These are phyloP conservation scores for Exophiala calicioides DNA, from an alignment of 2,329 filamentous ascomycete genomes.

Conservation along the genomic window DNA sequence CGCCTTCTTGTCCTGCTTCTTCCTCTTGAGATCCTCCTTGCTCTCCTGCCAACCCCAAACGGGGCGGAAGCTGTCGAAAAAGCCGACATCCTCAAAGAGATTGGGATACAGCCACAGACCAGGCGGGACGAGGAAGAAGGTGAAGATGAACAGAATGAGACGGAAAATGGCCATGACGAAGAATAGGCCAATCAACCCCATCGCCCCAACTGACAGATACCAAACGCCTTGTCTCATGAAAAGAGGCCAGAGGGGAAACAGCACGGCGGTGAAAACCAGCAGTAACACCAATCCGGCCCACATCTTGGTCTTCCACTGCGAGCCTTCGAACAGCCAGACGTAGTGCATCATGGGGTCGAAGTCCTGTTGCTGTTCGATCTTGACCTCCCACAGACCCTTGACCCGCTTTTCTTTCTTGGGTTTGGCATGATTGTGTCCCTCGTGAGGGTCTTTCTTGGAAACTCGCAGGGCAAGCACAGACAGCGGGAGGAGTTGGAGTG, in stretches of 20 bases:
- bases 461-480: slow-evolving; percentile 93
- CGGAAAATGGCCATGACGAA: slow-evolving; percentile 98
- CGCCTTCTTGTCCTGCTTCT: slow-evolving; percentile 41
- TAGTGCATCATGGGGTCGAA: slow-evolving; percentile 73
- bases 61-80: slow-evolving; percentile 94
- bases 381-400: slow-evolving; percentile 95
- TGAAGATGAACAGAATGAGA: slow-evolving; percentile 89
- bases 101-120: slow-evolving; percentile 99
- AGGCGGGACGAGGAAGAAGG: slow-evolving; percentile 79
- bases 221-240: slow-evolving; percentile 90
- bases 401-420: slow-evolving; percentile 78
- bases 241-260: slow-evolving; percentile 96
- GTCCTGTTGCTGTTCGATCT: slow-evolving; percentile 95
- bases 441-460: slow-evolving; percentile 74
- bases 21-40: slow-evolving; percentile 60
- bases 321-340: slow-evolving; percentile 92
- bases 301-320: slow-evolving; percentile 89
- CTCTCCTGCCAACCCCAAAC: slow-evolving; percentile 95
- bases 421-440: slow-evolving; percentile 69
- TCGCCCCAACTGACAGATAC: slow-evolving; percentile 93
- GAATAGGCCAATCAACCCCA: slow-evolving; percentile 87
- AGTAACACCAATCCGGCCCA: slow-evolving; percentile 82
- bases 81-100: slow-evolving; percentile 96
- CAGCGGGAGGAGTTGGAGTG: slow-evolving; percentile 91
- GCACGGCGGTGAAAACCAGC: slow-evolving; percentile 81